Evolutionary conservation across 768 basidiomycete species (phyloP).

Genomic region (Coprinopsis marcescibilis): DNA sequence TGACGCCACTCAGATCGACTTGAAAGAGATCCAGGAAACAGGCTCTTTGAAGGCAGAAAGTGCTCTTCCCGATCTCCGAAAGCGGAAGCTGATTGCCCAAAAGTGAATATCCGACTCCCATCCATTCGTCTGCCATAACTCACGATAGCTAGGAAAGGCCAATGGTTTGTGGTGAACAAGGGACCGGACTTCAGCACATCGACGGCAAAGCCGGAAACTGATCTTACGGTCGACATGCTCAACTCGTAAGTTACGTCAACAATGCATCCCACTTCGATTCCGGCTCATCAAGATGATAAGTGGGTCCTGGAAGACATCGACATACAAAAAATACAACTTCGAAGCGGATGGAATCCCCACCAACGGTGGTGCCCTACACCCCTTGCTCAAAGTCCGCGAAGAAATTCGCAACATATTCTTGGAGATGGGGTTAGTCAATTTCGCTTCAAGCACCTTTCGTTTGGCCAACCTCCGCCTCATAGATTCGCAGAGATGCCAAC

Average conservation of each 20-base stretch:
- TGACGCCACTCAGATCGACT: conserved; percentile 71
- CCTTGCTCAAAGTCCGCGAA: conserved; percentile 94
- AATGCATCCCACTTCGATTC: conserved; percentile 1
- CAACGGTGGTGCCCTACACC: conserved; percentile 89
- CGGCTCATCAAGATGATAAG: conserved; percentile 35
- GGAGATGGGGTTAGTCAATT: conserved; percentile 85
- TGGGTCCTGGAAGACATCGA: conserved; percentile 89
- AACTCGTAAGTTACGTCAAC: conserved; percentile 56
- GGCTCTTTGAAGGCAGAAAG: conserved; percentile 75
- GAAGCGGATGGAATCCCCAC: conserved; percentile 92
- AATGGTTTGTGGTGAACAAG: conserved; percentile 89
- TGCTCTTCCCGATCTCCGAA: conserved; percentile 77
- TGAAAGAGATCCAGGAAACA: conserved; percentile 66
- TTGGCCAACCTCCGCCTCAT: conserved; percentile 6
- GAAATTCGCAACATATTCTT: conserved; percentile 97
- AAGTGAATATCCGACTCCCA: conserved; percentile 43
- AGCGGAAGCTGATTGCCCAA: conserved; percentile 83
- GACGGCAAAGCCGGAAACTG: conserved; percentile 90
- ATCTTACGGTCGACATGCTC: conserved; percentile 93
- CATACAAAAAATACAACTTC: conserved; percentile 98
- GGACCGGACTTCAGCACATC: conserved; percentile 86
- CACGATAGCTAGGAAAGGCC: conserved; percentile 68
- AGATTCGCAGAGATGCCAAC: conserved; percentile 99
- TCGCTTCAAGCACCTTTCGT: not conserved
- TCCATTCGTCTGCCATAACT: not conserved